Conservation (phyloP, 176 grass and related monocot species). For the Hsuehochloa calcarea region DNA sequence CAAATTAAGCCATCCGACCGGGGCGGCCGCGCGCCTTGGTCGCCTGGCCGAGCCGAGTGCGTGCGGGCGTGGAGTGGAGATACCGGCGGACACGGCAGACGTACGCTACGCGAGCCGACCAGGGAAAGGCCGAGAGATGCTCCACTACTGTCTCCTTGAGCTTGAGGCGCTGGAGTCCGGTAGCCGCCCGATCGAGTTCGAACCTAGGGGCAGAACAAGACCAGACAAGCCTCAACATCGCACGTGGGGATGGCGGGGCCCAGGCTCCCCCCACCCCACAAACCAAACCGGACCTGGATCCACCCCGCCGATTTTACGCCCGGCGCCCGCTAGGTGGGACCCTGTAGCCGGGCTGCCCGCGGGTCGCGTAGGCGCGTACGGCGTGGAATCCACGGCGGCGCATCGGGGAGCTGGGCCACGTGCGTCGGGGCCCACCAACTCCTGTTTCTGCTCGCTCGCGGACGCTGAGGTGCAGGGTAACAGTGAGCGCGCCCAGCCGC, state of each 20-base stretch:
- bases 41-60: not conserved
- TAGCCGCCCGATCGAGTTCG: not conserved
- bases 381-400: conserved; percentile 36
- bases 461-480: not conserved
- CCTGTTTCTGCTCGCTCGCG: not conserved
- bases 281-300: conserved; percentile 49
- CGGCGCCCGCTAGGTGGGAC: not conserved
- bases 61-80: not conserved
- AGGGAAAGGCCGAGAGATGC: no score
- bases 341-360: not conserved
- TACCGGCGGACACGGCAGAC: not conserved
- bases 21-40: not conserved
- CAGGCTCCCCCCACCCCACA: conserved; percentile 6
- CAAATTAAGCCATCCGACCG: not conserved
- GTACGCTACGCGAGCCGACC: not conserved
- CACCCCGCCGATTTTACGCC: conserved; percentile 17
- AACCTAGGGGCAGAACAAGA: not conserved
- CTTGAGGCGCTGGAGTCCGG: not conserved
- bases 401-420: conserved; percentile 31
- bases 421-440: conserved; percentile 23
- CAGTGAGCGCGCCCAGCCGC: not conserved
- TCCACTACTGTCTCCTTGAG: no score
- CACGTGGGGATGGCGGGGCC: conserved; percentile 52
- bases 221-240: conserved; percentile 39
- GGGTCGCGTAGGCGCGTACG: conserved; percentile 38